Evolutionary conservation across 306 rosid species (phyloP).

Genomic region (Acmispon strigosus): DNA sequence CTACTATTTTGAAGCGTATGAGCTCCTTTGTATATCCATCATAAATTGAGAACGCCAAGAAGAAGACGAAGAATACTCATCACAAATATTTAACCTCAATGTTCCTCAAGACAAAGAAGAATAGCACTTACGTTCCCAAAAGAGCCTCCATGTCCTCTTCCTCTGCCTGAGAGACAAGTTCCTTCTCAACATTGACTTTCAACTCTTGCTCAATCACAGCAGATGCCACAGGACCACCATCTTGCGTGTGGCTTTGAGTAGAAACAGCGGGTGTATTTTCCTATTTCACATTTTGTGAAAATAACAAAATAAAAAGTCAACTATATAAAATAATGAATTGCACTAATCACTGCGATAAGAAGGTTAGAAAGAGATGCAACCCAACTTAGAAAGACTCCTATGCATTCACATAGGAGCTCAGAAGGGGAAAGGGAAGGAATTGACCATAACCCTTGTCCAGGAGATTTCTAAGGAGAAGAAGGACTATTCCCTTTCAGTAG

Average conservation of each 20-base stretch:
- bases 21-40: neutral
- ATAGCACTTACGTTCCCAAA: constrained; percentile 80
- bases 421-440: neutral
- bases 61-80: neutral
- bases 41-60: neutral
- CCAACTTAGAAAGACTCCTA: neutral
- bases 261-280: constrained; percentile 61
- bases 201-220: constrained; percentile 57
- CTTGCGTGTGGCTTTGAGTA: constrained; percentile 40
- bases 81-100: constrained; percentile 12
- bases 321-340: neutral
- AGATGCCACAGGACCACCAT: constrained; percentile 67
- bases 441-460: neutral
- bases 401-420: neutral
- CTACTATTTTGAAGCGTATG: neutral
- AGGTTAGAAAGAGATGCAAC: neutral
- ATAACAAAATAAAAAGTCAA: neutral
- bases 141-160: constrained; percentile 99
- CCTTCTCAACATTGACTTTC: constrained; percentile 89
- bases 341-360: neutral
- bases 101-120: constrained; percentile 18
- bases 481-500: neutral
- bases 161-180: constrained; percentile 97
- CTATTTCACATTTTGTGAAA: constrained; percentile 37
- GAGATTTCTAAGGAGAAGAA: neutral